Percentiles rank a stretch among this genome's conserved stretches.
These are phyloP conservation scores for Penicillium cosmopolitanum DNA, from an alignment of 495 filamentous ascomycete genomes.

Conservation along the genomic window DNA sequence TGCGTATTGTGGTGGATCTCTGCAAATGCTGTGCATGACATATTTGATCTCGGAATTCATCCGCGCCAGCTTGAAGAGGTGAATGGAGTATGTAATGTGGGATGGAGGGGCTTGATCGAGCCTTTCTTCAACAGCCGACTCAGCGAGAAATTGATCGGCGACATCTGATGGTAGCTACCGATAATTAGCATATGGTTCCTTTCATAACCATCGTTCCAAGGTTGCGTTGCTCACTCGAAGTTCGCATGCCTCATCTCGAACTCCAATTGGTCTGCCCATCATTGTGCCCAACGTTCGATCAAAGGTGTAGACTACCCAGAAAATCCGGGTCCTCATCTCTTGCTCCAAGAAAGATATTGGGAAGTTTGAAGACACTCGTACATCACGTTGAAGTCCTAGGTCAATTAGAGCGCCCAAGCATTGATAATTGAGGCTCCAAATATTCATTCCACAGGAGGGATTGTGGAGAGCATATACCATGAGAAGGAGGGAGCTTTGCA, in stretches of 20 bases:
- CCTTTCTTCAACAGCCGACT: slow-evolving; percentile 2
- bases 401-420: slow-evolving; percentile 51
- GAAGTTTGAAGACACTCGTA: slow-evolving; percentile 35
- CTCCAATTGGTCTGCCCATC: slow-evolving; percentile 54
- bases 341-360: slow-evolving; percentile 45
- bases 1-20: slow-evolving; percentile 42
- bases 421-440: slow-evolving; percentile 55
- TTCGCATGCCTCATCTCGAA: slow-evolving; percentile 54
- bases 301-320: slow-evolving; percentile 52
- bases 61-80: slow-evolving; percentile 45
- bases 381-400: slow-evolving; percentile 48
- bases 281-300: slow-evolving; percentile 51
- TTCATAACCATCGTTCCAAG: background rate
- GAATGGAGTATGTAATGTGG: slow-evolving; percentile 47
- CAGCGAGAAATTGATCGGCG: slow-evolving; percentile 32
- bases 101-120: slow-evolving; percentile 20
- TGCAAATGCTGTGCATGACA: slow-evolving; percentile 47
- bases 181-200: slow-evolving; percentile 7
- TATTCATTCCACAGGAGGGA: slow-evolving; percentile 47
- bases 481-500: slow-evolving; percentile 48
- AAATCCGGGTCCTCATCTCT: slow-evolving; percentile 53
- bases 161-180: slow-evolving; percentile 36
- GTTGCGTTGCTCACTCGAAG: slow-evolving; percentile 37
- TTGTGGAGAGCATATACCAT: slow-evolving; percentile 53
- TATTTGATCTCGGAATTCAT: slow-evolving; percentile 56